Evolutionary conservation across 2,329 filamentous ascomycete genomes (phyloP).

Genomic region (Ophiostoma sp.): DNA sequence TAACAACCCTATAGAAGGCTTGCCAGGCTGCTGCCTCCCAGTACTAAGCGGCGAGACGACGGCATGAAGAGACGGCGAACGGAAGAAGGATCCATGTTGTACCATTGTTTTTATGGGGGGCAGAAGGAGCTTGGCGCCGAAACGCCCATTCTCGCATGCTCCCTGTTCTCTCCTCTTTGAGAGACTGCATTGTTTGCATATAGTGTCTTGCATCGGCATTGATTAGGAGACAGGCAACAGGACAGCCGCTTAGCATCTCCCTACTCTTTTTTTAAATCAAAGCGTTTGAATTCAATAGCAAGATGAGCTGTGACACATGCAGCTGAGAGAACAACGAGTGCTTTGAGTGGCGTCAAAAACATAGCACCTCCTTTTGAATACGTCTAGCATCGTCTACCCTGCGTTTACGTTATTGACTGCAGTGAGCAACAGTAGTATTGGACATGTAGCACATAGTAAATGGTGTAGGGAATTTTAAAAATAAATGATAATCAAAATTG

Average conservation of each 20-base stretch:
- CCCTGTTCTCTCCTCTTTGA: background rate
- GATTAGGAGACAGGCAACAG: slow-evolving; percentile 7
- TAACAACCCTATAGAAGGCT: slow-evolving; percentile 53
- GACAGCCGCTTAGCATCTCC: slow-evolving; percentile 7
- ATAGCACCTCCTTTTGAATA: background rate
- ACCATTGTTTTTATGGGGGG: background rate
- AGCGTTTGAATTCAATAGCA: background rate
- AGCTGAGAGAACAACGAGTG: background rate
- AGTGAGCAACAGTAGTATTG: no score
- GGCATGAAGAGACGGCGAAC: background rate
- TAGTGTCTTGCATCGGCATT: background rate
- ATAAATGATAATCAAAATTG: background rate
- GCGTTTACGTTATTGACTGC: no score
- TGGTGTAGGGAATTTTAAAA: background rate
- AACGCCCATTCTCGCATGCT: background rate
- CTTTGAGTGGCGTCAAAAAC: background rate
- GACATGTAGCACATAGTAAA: no score
- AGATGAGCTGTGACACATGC: background rate
- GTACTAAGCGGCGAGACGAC: slow-evolving; percentile 47
- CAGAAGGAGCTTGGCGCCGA: background rate
- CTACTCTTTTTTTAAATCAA: background rate
- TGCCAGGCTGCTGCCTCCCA: slow-evolving; percentile 72
- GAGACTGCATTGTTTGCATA: slow-evolving; percentile 1
- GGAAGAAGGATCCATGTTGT: background rate
- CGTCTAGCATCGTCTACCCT: no score